Evolutionary conservation across 2,329 filamentous ascomycete species (phyloP).

Genomic region (Pseudogymnoascus sp.): DNA sequence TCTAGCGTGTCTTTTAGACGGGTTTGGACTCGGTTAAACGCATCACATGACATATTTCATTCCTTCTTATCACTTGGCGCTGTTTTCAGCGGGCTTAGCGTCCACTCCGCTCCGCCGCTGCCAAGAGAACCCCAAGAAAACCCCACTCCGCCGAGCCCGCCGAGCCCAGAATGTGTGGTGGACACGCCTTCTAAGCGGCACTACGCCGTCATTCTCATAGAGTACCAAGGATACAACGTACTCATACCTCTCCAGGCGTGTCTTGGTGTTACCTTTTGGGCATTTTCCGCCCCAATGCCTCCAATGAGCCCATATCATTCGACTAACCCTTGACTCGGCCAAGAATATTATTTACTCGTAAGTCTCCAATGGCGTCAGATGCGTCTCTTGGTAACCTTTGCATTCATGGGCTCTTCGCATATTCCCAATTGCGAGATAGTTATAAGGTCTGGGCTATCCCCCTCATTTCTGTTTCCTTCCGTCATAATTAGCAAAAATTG

Average conservation of each 20-base stretch:
- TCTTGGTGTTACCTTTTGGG: not conserved
- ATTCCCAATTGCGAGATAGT: not conserved
- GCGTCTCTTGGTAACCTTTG: conserved; percentile 1
- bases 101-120: not conserved
- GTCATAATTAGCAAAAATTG: conserved; percentile 3
- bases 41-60: not conserved
- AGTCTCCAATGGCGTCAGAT: conserved; percentile 1
- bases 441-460: not conserved
- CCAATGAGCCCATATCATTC: not conserved
- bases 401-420: not conserved
- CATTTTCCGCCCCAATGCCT: not conserved
- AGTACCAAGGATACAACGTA: conserved; percentile 1
- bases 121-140: not conserved
- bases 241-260: not conserved
- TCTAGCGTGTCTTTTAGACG: not conserved
- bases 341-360: conserved; percentile 5
- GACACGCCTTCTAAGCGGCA: not conserved
- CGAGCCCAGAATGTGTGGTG: not conserved
- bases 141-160: not conserved
- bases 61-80: conserved; percentile 3
- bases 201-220: not conserved
- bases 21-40: not conserved
- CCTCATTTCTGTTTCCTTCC: not conserved
- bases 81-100: not conserved
- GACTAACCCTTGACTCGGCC: not conserved